These are phyloP conservation scores for Cupressus sempervirens DNA, from an alignment of 75 land plant species.

Conservation along the genomic window DNA sequence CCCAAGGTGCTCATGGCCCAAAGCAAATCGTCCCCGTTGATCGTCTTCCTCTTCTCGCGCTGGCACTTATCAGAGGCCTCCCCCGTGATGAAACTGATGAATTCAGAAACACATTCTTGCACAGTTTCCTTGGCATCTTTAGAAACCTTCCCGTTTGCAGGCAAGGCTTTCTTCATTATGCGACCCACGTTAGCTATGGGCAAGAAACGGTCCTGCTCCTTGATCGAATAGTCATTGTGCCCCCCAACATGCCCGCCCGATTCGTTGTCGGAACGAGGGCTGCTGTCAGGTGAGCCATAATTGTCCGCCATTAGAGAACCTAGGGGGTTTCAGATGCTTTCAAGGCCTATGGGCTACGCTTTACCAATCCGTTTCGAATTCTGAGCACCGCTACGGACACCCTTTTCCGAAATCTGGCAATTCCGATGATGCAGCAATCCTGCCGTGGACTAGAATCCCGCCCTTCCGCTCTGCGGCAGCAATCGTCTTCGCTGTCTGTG, in stretches of 20 bases:
- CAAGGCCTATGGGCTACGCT: neutral
- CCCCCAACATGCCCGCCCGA: constrained; percentile 28
- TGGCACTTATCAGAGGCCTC: constrained; percentile 81
- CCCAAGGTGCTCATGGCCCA: constrained; percentile 86
- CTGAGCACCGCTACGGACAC: neutral
- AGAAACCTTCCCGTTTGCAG: constrained; percentile 73
- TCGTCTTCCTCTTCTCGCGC: constrained; percentile 74
- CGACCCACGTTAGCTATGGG: constrained; percentile 78
- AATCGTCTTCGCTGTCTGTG: neutral
- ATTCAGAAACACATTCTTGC: constrained; percentile 83
- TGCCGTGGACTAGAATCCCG: neutral
- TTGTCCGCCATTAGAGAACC: neutral
- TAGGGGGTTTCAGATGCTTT: neutral
- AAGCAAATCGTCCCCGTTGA: constrained; percentile 74
- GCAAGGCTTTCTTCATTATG: constrained; percentile 73
- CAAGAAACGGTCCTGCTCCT: constrained; percentile 67
- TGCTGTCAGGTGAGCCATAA: constrained; percentile 16
- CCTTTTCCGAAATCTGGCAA: neutral
- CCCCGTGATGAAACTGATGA: constrained; percentile 80
- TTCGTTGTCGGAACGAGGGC: constrained; percentile 31
- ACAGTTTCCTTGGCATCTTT: constrained; percentile 83
- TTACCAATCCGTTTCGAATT: neutral
- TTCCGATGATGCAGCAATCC: neutral
- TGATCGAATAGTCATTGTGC: neutral
- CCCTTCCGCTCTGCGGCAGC: neutral